These are phyloP conservation scores for Penicillium verhagenii DNA, from an alignment of 495 filamentous ascomycete species.

Conservation along the genomic window DNA sequence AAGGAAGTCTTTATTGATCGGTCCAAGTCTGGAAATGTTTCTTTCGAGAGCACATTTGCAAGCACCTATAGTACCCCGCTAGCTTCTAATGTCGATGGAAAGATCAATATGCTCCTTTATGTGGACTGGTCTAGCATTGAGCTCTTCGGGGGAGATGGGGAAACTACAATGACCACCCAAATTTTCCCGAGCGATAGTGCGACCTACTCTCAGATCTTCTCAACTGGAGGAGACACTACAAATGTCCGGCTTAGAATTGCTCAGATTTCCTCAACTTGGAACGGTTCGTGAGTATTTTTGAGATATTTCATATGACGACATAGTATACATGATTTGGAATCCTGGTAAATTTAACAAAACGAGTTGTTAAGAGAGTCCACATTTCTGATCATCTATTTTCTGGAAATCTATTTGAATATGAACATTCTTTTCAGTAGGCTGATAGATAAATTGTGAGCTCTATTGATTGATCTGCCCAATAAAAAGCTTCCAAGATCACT, in stretches of 20 bases:
- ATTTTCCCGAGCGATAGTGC: conserved; percentile 29
- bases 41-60: conserved; percentile 29
- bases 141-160: conserved; percentile 33
- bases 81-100: conserved; percentile 10
- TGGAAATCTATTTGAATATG: no score
- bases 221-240: conserved; percentile 16
- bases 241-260: conserved; percentile 17
- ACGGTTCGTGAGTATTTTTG: no score
- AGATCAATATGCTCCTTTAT: conserved; percentile 24
- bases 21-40: conserved; percentile 23
- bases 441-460: no score
- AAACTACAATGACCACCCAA: conserved; percentile 34
- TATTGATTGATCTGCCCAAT: no score
- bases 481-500: no score
- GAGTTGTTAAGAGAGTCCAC: no score
- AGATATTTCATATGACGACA: no score
- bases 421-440: no score
- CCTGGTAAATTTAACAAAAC: no score
- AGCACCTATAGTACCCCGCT: conserved; percentile 27
- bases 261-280: conserved; percentile 10
- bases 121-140: conserved; percentile 38
- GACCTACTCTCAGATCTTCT: conserved; percentile 23
- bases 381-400: no score
- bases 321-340: no score
- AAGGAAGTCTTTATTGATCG: conserved; percentile 33